Conservation (phyloP, 257 asterid genomes). For the Gynochthodes officinalis region DNA sequence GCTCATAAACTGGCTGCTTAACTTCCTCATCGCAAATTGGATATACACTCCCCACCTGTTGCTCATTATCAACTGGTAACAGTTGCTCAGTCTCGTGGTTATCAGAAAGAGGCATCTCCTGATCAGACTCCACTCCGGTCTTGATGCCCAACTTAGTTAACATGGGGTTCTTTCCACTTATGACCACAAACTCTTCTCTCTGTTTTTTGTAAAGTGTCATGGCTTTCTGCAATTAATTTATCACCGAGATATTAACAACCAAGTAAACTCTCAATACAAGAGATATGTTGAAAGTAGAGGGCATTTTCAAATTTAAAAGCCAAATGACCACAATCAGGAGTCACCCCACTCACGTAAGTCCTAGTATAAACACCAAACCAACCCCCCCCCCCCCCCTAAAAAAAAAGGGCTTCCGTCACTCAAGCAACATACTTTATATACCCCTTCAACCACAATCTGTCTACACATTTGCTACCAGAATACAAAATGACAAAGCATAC, state of each 20-base stretch:
- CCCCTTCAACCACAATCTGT: neutral
- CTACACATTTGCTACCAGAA: neutral
- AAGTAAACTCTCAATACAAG: neutral
- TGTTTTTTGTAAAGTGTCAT: slow-evolving; percentile 64
- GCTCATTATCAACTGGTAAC: slow-evolving; percentile 27
- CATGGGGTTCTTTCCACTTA: slow-evolving; percentile 28
- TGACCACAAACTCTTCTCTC: slow-evolving; percentile 32
- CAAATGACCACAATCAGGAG: too few species aligned
- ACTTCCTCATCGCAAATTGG: slow-evolving; percentile 23
- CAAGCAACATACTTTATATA: too few species aligned
- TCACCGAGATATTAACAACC: slow-evolving; percentile 12
- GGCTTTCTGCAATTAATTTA: slow-evolving; percentile 69
- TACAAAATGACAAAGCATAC: neutral
- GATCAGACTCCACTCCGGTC: slow-evolving; percentile 18
- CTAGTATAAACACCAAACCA: neutral
- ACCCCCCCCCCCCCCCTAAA: too few species aligned
- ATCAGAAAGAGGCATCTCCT: slow-evolving; percentile 27
- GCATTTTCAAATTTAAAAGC: neutral
- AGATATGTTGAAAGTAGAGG: neutral
- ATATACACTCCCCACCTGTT: slow-evolving; percentile 23
- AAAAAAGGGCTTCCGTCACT: too few species aligned
- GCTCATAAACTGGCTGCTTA: slow-evolving; percentile 25
- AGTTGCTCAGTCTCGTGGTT: slow-evolving; percentile 30
- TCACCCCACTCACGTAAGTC: neutral
- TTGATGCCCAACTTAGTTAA: slow-evolving; percentile 17